A percentile compares a stretch with the other conserved stretches of the same genome.
phyloP scores from a whole-genome alignment of 352 stramenopile species.

The Blastocystis sp. region DNA sequence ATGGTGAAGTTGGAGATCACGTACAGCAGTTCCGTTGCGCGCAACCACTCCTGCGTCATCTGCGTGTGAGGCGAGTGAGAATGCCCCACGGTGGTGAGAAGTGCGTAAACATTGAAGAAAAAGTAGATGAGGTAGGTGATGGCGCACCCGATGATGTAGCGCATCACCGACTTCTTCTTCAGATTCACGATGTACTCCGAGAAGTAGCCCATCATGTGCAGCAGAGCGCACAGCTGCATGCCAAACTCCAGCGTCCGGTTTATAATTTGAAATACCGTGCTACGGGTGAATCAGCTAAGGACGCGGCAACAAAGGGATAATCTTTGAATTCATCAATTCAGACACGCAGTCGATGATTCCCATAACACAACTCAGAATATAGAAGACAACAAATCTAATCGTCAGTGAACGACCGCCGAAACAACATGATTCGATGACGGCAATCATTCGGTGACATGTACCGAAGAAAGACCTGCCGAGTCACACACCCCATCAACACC shows the following conservation, averaged over 20 bases:
- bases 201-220: constrained; percentile 67
- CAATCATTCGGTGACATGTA: constrained; percentile 7
- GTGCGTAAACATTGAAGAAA: constrained; percentile 10
- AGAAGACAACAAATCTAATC: constrained; percentile 50
- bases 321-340: background rate
- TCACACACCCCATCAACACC: background rate
- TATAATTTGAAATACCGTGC: constrained; percentile 28
- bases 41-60: constrained; percentile 10
- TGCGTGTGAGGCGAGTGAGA: background rate
- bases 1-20: constrained; percentile 17
- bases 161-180: constrained; percentile 55
- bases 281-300: background rate
- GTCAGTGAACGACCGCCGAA: background rate
- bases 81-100: background rate
- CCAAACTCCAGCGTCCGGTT: constrained; percentile 45
- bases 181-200: constrained; percentile 49
- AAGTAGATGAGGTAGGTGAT: constrained; percentile 38
- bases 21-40: constrained; percentile 20
- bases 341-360: constrained; percentile 12
- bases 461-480: background rate
- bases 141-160: constrained; percentile 34
- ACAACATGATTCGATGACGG: constrained; percentile 11
- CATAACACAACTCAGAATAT: constrained; percentile 23
- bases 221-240: constrained; percentile 43
- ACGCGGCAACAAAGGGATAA: background rate